Evolutionary conservation across 345 rosid genomes (phyloP).

Genomic region (Crucihimalaya himalaica): DNA sequence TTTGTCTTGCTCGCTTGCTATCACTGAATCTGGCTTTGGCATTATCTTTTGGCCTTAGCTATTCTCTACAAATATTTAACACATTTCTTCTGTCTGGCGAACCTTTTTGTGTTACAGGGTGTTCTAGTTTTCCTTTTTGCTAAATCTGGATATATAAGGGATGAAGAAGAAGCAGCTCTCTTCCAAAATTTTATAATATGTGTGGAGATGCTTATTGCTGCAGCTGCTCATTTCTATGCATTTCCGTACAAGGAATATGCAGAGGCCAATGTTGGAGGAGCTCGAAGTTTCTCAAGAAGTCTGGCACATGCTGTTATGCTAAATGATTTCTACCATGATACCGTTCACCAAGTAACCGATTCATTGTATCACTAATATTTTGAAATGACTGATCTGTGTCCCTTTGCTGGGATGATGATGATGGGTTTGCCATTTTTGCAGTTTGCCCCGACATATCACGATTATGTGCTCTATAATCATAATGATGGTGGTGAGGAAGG

Average conservation of each 20-base stretch:
- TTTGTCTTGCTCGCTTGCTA: not conserved
- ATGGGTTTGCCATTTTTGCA: slow-evolving; percentile 38
- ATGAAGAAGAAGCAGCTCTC: slow-evolving; percentile 84
- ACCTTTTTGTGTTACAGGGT: slow-evolving; percentile 57
- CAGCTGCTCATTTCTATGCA: slow-evolving; percentile 89
- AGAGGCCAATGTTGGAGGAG: slow-evolving; percentile 82
- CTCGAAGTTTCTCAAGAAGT: slow-evolving; percentile 72
- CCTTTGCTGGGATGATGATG: slow-evolving; percentile 18
- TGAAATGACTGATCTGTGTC: not conserved
- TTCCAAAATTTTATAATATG: slow-evolving; percentile 91
- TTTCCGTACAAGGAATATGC: slow-evolving; percentile 99
- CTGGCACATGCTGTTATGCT: slow-evolving; percentile 87
- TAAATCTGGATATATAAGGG: slow-evolving; percentile 74
- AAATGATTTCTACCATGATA: slow-evolving; percentile 96
- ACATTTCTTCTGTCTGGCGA: not conserved
- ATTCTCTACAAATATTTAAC: not conserved
- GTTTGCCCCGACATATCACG: slow-evolving; percentile 98
- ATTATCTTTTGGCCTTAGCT: not conserved
- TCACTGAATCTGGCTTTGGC: not conserved
- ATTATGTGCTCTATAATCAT: slow-evolving; percentile 91
- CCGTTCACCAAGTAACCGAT: slow-evolving; percentile 85
- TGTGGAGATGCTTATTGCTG: slow-evolving; percentile 98
- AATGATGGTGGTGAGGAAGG: slow-evolving; percentile 90
- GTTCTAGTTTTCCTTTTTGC: slow-evolving; percentile 97
- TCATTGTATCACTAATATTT: not conserved